Base-by-base conservation (phyloP, 1,139 yeast genomes). In the Candida sanyaensis region DNA sequence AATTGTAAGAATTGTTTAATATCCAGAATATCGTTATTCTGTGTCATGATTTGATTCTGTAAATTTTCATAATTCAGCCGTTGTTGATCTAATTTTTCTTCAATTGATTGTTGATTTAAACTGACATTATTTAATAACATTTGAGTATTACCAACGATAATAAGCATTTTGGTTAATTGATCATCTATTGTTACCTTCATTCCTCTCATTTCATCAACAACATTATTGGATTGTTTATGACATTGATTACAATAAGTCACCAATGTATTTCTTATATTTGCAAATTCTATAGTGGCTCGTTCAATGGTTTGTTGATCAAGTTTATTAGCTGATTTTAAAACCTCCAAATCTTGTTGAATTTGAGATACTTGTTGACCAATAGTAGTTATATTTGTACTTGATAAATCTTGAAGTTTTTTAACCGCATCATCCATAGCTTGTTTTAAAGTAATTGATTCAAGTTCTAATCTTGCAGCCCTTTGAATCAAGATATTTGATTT, bases 391-490 rank as follows among this genome's bases (percentile, higher is more conserved):
- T 37, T 26, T 12, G 30, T 12, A n/a, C 9, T 12, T 4, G 48
- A 30, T 10, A 42, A 34, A 9, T 40, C 29, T 23, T 33, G 40
- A 9, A 49, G 27, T n/a, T 37, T 32, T 23, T 42, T 33, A 23
- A 21, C 23, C 6, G 43, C 51, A 24, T 49, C 49, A 7, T 49
- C 44, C 12, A 62, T 42, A 12, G 46, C 29, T 12, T 61, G 58
- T 45, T 68, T 66, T 36, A 69, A 55, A 3, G 67, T 61, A 11
- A 65, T 50, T 1, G 71, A 63, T 47, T 70, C 75, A 17, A 68
- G 50, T 47, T 70, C 74, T 10, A 71, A 53, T 40, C 64, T 55
- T 1, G 73, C 63, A 1, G 74, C 75, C 71, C 72, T 65, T 27
- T 50, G 51, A 1, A 63, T 47, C 13, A 67, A 49, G 12, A 27